phyloP scores from a whole-genome alignment of 2,329 filamentous ascomycete species.

The Myriosclerotinia scirpicola region DNA sequence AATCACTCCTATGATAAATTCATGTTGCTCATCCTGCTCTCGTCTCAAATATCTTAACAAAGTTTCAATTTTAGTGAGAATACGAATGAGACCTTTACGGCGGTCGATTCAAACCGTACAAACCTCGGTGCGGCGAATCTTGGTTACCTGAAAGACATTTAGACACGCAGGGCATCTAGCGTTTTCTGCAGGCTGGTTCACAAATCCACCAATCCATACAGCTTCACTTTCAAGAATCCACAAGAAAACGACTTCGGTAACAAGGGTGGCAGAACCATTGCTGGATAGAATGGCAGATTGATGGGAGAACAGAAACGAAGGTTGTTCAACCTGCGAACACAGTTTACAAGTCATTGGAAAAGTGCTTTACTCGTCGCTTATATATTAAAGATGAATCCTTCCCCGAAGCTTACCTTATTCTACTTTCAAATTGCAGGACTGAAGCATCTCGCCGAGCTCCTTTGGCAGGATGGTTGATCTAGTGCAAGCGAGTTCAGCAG shows the following conservation, averaged over 20 bases:
- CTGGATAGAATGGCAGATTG: too few relatives aligned
- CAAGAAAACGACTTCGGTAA: not conserved
- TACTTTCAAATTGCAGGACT: too few relatives aligned
- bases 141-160: not conserved
- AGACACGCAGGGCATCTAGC: not conserved
- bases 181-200: not conserved
- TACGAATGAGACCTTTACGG: not conserved
- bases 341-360: too few relatives aligned
- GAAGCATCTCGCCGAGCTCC: too few relatives aligned
- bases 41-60: not conserved
- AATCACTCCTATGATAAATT: not conserved
- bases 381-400: too few relatives aligned
- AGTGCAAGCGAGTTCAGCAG: too few relatives aligned
- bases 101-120: not conserved
- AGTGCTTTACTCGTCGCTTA: too few relatives aligned
- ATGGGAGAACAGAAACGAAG: too few relatives aligned
- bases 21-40: not conserved
- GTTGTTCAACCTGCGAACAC: too few relatives aligned
- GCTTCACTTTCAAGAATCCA: not conserved
- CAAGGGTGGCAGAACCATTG: too few relatives aligned
- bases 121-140: not conserved
- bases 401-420: too few relatives aligned
- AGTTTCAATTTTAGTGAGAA: not conserved
- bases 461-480: too few relatives aligned
- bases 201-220: not conserved